Evolutionary conservation across 148 eudicot species (phyloP).

Genomic region (Heliosperma pusillum): DNA sequence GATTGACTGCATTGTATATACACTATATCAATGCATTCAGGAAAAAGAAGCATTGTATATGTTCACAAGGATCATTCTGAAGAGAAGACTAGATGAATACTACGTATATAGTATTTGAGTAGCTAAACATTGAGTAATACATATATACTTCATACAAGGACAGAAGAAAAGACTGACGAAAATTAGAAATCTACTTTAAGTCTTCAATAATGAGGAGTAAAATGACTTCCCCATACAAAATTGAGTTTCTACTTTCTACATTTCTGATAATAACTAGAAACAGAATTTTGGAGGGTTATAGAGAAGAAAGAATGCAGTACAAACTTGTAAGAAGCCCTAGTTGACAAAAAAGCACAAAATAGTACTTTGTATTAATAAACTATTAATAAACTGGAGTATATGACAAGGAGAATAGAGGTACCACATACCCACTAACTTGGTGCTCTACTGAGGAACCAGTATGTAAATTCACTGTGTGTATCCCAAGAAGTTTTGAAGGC

Average conservation of each 20-base stretch:
- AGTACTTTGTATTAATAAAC: neutral
- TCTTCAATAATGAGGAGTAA: neutral
- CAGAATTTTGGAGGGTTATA: neutral
- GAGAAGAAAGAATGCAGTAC: neutral
- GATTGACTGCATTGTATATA: too few relatives aligned
- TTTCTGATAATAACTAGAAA: neutral
- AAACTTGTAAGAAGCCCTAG: neutral
- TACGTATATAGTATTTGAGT: neutral
- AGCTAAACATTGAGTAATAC: neutral
- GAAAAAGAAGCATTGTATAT: neutral
- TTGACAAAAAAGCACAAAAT: neutral
- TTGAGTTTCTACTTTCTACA: neutral
- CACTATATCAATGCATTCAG: neutral
- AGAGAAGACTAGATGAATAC: neutral
- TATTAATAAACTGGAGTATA: neutral
- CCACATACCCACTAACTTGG: constrained; percentile 72
- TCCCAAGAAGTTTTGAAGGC: constrained; percentile 63
- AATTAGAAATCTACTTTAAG: neutral
- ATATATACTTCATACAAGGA: neutral
- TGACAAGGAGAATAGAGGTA: constrained; percentile 3
- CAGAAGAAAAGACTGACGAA: neutral
- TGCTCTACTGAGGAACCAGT: constrained; percentile 75
- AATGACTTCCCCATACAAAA: neutral
- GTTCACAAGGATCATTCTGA: neutral
- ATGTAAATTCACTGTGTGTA: constrained; percentile 87